These are phyloP conservation scores for Clathrospora elynae DNA, from an alignment of 2,329 filamentous ascomycete species.

Conservation along the genomic window DNA sequence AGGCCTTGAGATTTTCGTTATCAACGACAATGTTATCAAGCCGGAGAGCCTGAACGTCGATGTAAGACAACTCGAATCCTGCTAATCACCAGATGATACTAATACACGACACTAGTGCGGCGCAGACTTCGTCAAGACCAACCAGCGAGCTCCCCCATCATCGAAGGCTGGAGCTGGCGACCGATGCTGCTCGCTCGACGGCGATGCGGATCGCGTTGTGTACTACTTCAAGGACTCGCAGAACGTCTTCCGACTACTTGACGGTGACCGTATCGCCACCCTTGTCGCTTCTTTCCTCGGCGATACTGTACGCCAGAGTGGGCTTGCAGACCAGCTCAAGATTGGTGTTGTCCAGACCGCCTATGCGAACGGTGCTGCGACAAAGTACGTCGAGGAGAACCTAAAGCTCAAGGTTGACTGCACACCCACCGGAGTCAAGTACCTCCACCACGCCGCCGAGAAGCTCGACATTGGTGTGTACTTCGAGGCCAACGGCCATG, in stretches of 20 bases:
- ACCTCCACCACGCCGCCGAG: slow-evolving; percentile 94
- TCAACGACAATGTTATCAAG: slow-evolving; percentile 91
- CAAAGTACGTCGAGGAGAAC: slow-evolving; percentile 86
- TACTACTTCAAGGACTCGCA: slow-evolving; percentile 91
- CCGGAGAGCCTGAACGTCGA: slow-evolving; percentile 88
- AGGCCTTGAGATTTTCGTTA: slow-evolving; percentile 76
- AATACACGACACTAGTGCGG: slow-evolving; percentile 66
- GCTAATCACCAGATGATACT: slow-evolving; percentile 5
- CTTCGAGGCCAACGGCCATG: slow-evolving; percentile 98
- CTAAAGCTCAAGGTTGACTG: slow-evolving; percentile 88
- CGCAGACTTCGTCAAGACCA: slow-evolving; percentile 97
- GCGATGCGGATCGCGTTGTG: slow-evolving; percentile 92
- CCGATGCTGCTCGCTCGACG: slow-evolving; percentile 89
- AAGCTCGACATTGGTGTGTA: slow-evolving; percentile 96
- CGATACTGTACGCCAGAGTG: slow-evolving; percentile 80
- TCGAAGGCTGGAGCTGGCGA: slow-evolving; percentile 77
- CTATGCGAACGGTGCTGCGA: slow-evolving; percentile 95
- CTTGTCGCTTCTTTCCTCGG: slow-evolving; percentile 92
- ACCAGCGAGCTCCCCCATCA: slow-evolving; percentile 83
- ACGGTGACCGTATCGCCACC: slow-evolving; percentile 95
- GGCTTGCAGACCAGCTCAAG: slow-evolving; percentile 77
- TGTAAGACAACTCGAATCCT: slow-evolving; percentile 55
- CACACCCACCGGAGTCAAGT: slow-evolving; percentile 95
- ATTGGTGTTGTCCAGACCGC: slow-evolving; percentile 97
- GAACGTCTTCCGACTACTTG: slow-evolving; percentile 85